phyloP scores from a whole-genome alignment of 441 rosid genomes.

The Pelargonium hybrid region DNA sequence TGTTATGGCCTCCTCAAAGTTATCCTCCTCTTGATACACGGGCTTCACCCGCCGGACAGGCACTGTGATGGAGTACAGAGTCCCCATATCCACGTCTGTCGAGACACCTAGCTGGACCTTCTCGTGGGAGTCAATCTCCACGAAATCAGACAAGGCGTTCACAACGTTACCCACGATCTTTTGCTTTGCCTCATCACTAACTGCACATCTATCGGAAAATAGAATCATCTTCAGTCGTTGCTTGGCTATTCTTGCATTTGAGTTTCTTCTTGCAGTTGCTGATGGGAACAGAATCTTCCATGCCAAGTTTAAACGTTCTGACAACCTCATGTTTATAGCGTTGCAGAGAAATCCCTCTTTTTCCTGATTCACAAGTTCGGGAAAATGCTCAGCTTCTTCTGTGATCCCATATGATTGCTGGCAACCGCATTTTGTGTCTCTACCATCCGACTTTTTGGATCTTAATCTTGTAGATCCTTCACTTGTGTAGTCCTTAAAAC shows the following conservation, averaged over 20 bases:
- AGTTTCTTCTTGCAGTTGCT: slow-evolving; percentile 53
- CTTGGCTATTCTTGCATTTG: slow-evolving; percentile 91
- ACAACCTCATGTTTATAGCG: slow-evolving; percentile 69
- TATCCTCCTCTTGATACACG: slow-evolving; percentile 65
- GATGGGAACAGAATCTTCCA: slow-evolving; percentile 95
- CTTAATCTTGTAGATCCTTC: not conserved
- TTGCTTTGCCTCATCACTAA: slow-evolving; percentile 85
- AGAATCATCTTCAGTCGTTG: slow-evolving; percentile 93
- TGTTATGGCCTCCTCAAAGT: slow-evolving; percentile 32
- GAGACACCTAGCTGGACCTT: slow-evolving; percentile 88
- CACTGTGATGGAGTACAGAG: slow-evolving; percentile 83
- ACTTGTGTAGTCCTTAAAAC: not conserved
- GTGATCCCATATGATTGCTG: slow-evolving; percentile 20
- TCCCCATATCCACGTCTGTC: slow-evolving; percentile 75
- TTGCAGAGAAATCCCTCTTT: slow-evolving; percentile 63
- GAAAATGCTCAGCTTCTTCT: slow-evolving; percentile 41
- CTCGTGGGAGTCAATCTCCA: slow-evolving; percentile 91
- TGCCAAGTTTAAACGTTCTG: slow-evolving; percentile 75
- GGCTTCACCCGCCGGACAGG: slow-evolving; percentile 88
- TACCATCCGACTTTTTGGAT: not conserved
- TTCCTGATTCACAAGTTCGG: slow-evolving; percentile 47
- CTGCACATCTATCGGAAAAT: slow-evolving; percentile 92
- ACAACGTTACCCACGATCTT: slow-evolving; percentile 77
- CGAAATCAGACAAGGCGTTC: slow-evolving; percentile 72
- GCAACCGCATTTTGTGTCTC: not conserved